Percentiles rank a stretch among this genome's conserved stretches.
Evolutionary conservation across 1,284 basidiomycete genomes (phyloP).

Genomic region (Boletus sp.): DNA sequence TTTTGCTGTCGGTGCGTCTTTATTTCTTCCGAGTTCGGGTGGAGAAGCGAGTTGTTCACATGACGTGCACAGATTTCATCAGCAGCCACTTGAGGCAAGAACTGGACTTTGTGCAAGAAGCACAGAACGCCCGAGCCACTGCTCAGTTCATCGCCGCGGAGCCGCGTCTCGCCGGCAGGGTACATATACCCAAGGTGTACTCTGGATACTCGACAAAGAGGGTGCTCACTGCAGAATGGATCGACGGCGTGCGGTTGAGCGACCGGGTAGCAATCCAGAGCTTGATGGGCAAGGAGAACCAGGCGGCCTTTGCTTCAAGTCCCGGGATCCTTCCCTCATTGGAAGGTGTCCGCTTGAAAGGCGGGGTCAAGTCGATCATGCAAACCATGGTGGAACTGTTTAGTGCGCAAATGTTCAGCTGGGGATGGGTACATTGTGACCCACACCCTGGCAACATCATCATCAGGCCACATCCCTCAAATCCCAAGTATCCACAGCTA

Average conservation of each 20-base stretch:
- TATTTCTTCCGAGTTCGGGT: background rate
- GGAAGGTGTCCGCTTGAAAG: conserved; percentile 45
- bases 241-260: conserved; percentile 74
- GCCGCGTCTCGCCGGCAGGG: conserved; percentile 62
- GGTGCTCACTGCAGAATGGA: conserved; percentile 86
- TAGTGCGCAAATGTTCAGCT: conserved; percentile 81
- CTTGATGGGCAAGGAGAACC: conserved; percentile 51
- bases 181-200: conserved; percentile 79
- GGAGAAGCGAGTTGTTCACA: background rate
- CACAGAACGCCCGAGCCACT: conserved; percentile 60
- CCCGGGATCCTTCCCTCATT: conserved; percentile 13
- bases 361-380: conserved; percentile 66
- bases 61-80: conserved; percentile 58
- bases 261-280: conserved; percentile 55
- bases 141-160: conserved; percentile 58
- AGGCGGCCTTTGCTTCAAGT: conserved; percentile 1
- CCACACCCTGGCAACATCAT: conserved; percentile 84
- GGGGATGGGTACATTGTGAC: conserved; percentile 83
- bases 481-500: conserved; percentile 62
- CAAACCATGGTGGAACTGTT: conserved; percentile 80
- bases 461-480: conserved; percentile 64
- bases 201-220: conserved; percentile 69
- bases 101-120: conserved; percentile 76
- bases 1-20: conserved; percentile 62
- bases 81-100: conserved; percentile 78